A percentile compares a stretch with the other conserved stretches of the same genome.
Conservation (phyloP, 129 eudicot species). For the Flaveria robusta region DNA sequence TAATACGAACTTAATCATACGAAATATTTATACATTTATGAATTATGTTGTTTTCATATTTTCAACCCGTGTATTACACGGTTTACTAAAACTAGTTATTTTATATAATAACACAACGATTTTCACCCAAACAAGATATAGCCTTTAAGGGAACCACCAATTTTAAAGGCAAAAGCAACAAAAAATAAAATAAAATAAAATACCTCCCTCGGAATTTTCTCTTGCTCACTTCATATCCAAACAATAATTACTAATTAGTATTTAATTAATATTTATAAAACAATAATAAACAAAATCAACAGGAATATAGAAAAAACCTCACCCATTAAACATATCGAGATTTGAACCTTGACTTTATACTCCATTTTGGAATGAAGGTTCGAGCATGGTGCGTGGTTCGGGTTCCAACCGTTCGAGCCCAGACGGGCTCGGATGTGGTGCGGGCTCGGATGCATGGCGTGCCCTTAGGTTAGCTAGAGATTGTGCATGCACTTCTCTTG, state of each 20-base stretch:
- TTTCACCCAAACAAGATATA: neutral
- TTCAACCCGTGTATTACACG: too few species aligned
- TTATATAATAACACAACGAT: neutral
- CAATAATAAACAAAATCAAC: slow-evolving; percentile 24
- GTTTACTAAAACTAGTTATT: too few species aligned
- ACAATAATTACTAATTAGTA: slow-evolving; percentile 27
- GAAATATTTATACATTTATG: too few species aligned
- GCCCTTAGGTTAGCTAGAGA: slow-evolving; percentile 34
- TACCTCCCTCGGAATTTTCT: neutral
- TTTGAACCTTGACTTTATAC: slow-evolving; percentile 3
- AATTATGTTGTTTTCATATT: too few species aligned
- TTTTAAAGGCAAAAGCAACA: neutral
- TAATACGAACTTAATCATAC: too few species aligned
- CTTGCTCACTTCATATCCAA: slow-evolving; percentile 23
- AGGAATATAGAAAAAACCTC: slow-evolving; percentile 17
- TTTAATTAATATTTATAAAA: slow-evolving; percentile 1
- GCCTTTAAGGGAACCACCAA: neutral
- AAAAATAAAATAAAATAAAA: neutral
- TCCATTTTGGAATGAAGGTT: slow-evolving; percentile 14
- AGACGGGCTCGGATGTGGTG: too few species aligned
- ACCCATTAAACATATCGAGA: slow-evolving; percentile 14
- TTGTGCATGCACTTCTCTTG: slow-evolving; percentile 65
- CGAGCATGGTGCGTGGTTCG: neutral
- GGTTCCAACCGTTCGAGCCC: neutral
- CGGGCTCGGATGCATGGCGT: too few species aligned